Evolutionary conservation across 2,329 filamentous ascomycete species (phyloP).

Genomic region (Endothia cerciana): DNA sequence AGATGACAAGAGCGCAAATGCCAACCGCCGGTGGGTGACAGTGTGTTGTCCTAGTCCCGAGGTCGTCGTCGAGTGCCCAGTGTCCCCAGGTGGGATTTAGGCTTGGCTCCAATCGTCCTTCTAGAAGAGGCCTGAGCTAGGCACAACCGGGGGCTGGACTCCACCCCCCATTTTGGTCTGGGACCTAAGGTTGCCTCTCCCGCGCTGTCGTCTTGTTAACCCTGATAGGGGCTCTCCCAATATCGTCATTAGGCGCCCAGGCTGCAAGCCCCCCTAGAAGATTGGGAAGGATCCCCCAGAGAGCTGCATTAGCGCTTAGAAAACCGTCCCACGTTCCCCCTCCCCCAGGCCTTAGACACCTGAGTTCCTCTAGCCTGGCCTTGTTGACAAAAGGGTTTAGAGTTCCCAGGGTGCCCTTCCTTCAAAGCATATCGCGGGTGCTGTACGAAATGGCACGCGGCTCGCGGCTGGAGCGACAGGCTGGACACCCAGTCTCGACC

Average conservation of each 20-base stretch:
- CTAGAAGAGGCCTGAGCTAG: conserved; percentile 1
- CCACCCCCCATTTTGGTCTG: background rate
- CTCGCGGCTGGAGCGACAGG: background rate
- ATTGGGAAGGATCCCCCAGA: background rate
- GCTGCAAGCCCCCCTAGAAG: conserved; percentile 2
- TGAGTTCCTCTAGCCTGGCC: background rate
- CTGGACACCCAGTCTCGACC: background rate
- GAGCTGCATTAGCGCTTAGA: background rate
- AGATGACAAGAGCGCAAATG: background rate
- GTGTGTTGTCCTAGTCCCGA: conserved; percentile 1
- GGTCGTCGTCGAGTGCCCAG: conserved; percentile 4
- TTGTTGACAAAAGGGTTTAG: background rate
- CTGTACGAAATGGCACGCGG: background rate
- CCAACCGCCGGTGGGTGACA: background rate
- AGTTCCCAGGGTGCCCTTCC: background rate
- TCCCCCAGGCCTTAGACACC: background rate
- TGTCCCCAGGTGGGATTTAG: background rate
- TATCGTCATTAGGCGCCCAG: background rate
- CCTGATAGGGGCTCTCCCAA: background rate
- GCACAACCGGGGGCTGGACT: background rate
- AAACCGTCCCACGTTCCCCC: background rate
- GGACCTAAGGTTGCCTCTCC: conserved; percentile 2
- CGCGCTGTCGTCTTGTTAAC: conserved; percentile 1
- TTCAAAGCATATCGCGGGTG: background rate
- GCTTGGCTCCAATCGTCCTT: conserved; percentile 2